Conservation (phyloP, 2,329 filamentous ascomycete species). For the Calonectria montana region DNA sequence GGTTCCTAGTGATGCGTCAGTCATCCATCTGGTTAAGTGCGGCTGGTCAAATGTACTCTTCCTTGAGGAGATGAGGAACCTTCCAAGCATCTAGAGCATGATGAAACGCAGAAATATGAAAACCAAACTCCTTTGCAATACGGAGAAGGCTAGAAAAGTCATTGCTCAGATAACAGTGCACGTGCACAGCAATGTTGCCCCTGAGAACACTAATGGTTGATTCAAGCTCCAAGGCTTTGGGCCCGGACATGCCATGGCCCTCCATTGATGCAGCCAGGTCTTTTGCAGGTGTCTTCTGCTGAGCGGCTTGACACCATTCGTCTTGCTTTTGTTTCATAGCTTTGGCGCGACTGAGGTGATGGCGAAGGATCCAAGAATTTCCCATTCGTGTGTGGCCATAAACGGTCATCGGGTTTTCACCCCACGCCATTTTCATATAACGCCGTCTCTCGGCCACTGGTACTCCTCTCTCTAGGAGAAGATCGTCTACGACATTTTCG, state of each 20-base stretch:
- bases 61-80: constrained; percentile 8
- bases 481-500: background rate
- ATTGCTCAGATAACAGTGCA: constrained; percentile 58
- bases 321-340: background rate
- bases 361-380: constrained; percentile 1
- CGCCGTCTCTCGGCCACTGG: background rate
- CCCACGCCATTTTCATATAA: constrained; percentile 10
- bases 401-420: background rate
- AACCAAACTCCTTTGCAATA: constrained; percentile 56
- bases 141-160: constrained; percentile 57
- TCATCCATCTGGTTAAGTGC: no score
- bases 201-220: constrained; percentile 53
- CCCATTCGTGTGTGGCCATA: background rate
- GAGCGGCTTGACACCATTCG: background rate
- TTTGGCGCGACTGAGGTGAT: background rate
- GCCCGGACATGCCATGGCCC: background rate
- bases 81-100: constrained; percentile 8
- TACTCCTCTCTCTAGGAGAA: background rate
- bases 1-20: constrained; percentile 49
- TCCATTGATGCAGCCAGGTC: background rate
- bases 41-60: background rate
- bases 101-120: constrained; percentile 41
- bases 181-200: constrained; percentile 54
- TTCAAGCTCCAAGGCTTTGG: constrained; percentile 49
- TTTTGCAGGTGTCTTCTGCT: background rate